Evolutionary conservation across 768 basidiomycete genomes (phyloP), one percentile per base, ranked within the genome.

Genomic region (Paxillus involutus): DNA sequence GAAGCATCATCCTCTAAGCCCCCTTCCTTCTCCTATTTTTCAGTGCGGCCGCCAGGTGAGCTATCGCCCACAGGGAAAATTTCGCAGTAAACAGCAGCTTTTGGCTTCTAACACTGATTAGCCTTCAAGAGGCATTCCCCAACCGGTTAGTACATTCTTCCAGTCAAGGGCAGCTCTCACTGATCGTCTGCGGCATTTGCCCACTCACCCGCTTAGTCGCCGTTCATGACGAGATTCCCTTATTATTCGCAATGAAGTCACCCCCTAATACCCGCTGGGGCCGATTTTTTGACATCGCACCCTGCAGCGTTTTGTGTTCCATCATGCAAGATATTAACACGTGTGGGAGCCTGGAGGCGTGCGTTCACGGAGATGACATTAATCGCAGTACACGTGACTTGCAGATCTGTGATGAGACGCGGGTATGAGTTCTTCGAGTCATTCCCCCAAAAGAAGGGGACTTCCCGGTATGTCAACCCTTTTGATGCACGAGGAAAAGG

Each of bases 291-390:
- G 53, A 42, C 29, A 19, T 45, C 41, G 47, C 53, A 43, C 44
- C 40, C 4, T 19, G 21, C n/a, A 14, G 35, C 13, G 40, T 46
- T 11, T 32, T 44, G 33, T 44, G 26, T 40, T 44, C 21, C 30
- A 49, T 21, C 30, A 2, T 36, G 40, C 36, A n/a, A 41, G 51
- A 44, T 52, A 49, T 44, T 44, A 26, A 26, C 26, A 26, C 26
- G 51, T 49, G 35, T 36, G 32, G 32, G 32, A 26, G 26, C 26
- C 6, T 26, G 26, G 26, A 6, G 52, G 19, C 36, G 21, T 51
- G 36, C 37, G 45, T 57, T 47, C 44, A 56, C 67, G 64, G 66
- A 68, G 58, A 69, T 68, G 67, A 66, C 49, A 41, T 47, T 35
- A 52, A 2, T 9, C 11, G 32, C 33, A 35, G 42, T 24, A n/a